Conservation (phyloP, 352 stramenopile genomes). For the Thalassiosira mediterranea region DNA sequence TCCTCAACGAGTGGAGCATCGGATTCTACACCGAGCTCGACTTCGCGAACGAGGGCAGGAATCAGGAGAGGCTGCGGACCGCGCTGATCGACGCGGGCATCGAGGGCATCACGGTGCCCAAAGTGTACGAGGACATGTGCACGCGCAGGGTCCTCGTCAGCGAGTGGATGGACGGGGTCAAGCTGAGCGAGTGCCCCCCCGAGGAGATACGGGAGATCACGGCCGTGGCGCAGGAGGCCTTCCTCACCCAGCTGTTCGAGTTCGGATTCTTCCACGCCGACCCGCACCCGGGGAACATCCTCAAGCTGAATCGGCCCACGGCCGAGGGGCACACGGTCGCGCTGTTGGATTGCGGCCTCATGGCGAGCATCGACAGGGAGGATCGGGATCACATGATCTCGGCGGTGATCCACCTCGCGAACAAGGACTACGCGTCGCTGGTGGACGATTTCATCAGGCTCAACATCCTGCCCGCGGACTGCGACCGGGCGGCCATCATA, state of each 20-base stretch:
- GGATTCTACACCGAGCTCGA: slow-evolving; percentile 89
- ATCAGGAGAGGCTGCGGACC: slow-evolving; percentile 78
- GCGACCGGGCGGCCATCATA: slow-evolving; percentile 77
- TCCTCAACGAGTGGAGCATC: slow-evolving; percentile 86
- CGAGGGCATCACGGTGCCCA: slow-evolving; percentile 82
- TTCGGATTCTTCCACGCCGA: slow-evolving; percentile 85
- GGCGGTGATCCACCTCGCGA: slow-evolving; percentile 17
- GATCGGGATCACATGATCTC: slow-evolving; percentile 84
- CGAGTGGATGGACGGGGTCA: slow-evolving; percentile 86
- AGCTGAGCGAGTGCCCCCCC: slow-evolving; percentile 73
- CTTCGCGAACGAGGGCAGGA: slow-evolving; percentile 86
- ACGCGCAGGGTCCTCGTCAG: slow-evolving; percentile 85
- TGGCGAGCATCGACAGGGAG: slow-evolving; percentile 74
- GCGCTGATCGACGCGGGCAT: slow-evolving; percentile 76
- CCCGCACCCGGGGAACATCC: slow-evolving; percentile 58
- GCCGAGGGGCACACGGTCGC: slow-evolving; percentile 69
- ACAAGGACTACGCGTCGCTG: slow-evolving; percentile 81
- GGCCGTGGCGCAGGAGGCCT: slow-evolving; percentile 83
- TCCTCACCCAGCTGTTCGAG: slow-evolving; percentile 87
- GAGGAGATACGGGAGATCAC: slow-evolving; percentile 82
- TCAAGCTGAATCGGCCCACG: slow-evolving; percentile 76
- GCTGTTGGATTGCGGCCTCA: slow-evolving; percentile 86
- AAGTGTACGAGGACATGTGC: slow-evolving; percentile 82
- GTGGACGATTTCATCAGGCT: slow-evolving; percentile 87
- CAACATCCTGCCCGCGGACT: slow-evolving; percentile 83